These are phyloP conservation scores for Beta macrorhiza DNA, from an alignment of 179 eudicot species.

Conservation along the genomic window DNA sequence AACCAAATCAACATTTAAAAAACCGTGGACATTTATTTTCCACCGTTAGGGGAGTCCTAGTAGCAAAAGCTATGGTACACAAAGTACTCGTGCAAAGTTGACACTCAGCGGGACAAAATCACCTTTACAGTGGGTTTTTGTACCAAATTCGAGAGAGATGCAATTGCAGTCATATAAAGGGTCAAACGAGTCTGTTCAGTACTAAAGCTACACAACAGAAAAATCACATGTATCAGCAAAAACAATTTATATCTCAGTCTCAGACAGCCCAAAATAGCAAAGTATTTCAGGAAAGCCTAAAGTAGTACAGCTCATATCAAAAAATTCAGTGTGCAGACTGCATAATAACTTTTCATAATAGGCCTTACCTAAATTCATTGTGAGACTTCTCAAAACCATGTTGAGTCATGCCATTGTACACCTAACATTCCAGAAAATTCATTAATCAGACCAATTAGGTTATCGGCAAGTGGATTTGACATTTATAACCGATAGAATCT, in stretches of 20 bases:
- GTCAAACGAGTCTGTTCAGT: constrained; percentile 76
- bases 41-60: not conserved
- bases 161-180: constrained; percentile 80
- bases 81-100: not conserved
- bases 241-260: not conserved
- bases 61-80: not conserved
- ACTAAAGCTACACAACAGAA: constrained; percentile 54
- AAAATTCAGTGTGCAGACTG: not conserved
- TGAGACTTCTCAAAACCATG: constrained; percentile 72
- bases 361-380: constrained; percentile 60
- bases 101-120: constrained; percentile 12
- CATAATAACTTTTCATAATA: not conserved
- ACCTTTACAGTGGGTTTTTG: constrained; percentile 76
- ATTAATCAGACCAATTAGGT: constrained; percentile 9
- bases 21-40: not conserved
- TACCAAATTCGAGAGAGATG: constrained; percentile 71
- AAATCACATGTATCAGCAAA: constrained; percentile 12
- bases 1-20: not conserved
- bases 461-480: constrained; percentile 5
- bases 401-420: constrained; percentile 92
- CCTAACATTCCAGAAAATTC: constrained; percentile 43
- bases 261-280: not conserved
- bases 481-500: constrained; percentile 26
- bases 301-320: not conserved
- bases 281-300: constrained; percentile 2